These are phyloP conservation scores for Scalesia atractyloides DNA, from an alignment of 129 eudicot genomes.

Conservation along the genomic window DNA sequence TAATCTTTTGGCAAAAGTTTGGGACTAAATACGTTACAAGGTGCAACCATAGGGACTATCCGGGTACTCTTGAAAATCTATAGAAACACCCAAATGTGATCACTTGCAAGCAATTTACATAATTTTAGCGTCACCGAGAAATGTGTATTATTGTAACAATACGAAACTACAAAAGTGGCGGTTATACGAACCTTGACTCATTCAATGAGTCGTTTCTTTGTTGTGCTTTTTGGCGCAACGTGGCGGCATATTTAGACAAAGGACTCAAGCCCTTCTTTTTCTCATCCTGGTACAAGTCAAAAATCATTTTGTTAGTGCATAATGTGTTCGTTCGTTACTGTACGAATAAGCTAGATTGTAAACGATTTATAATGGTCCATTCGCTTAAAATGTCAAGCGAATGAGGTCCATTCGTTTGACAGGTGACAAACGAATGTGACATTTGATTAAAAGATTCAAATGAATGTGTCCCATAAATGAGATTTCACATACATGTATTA, in stretches of 20 bases:
- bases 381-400: too few species aligned
- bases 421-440: too few species aligned
- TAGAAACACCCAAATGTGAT: constrained; percentile 20
- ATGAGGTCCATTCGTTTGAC: too few species aligned
- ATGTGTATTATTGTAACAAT: background rate
- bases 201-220: constrained; percentile 55
- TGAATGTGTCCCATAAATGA: background rate
- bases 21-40: too few species aligned
- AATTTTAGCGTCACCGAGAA: constrained; percentile 5
- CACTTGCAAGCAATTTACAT: background rate
- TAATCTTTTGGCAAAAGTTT: too few species aligned
- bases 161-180: background rate
- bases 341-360: too few species aligned
- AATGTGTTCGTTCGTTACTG: too few species aligned
- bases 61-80: background rate
- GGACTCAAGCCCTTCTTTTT: constrained; percentile 60
- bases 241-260: constrained; percentile 55
- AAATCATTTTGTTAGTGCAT: background rate
- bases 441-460: too few species aligned
- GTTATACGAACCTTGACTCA: constrained; percentile 53
- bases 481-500: background rate
- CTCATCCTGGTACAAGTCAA: constrained; percentile 53
- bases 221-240: constrained; percentile 66
- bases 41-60: too few species aligned
- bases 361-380: too few species aligned